These are phyloP conservation scores for Colletotrichum tofieldiae DNA, from an alignment of 2,329 filamentous ascomycete genomes.

Conservation along the genomic window DNA sequence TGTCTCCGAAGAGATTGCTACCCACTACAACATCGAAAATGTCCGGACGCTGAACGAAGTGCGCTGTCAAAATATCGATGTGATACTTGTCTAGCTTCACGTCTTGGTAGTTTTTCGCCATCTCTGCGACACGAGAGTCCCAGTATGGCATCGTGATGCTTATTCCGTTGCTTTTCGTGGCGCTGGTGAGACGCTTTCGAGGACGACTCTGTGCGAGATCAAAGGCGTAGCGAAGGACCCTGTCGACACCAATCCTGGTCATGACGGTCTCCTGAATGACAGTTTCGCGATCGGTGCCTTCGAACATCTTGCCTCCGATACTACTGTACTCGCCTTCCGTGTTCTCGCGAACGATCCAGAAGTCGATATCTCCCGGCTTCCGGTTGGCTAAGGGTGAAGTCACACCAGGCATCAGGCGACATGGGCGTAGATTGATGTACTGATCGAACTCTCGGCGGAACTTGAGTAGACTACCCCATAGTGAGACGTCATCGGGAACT, in stretches of 20 bases:
- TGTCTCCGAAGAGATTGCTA: slow-evolving; percentile 75
- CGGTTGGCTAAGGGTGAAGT: slow-evolving; percentile 70
- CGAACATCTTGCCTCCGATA: slow-evolving; percentile 74
- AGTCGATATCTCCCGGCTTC: slow-evolving; percentile 70
- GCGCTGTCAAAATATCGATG: slow-evolving; percentile 77
- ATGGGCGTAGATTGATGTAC: slow-evolving; percentile 77
- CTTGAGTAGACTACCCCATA: slow-evolving; percentile 76
- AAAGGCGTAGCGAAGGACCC: slow-evolving; percentile 76
- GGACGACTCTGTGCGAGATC: slow-evolving; percentile 71
- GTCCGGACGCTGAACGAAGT: slow-evolving; percentile 74
- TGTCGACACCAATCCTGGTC: slow-evolving; percentile 71
- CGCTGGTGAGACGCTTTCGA: slow-evolving; percentile 72
- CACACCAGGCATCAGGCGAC: slow-evolving; percentile 72
- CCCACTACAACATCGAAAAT: slow-evolving; percentile 75
- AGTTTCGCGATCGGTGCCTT: slow-evolving; percentile 71
- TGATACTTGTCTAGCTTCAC: slow-evolving; percentile 77
- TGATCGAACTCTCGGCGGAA: slow-evolving; percentile 77
- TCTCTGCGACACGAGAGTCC: slow-evolving; percentile 73
- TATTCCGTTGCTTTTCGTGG: slow-evolving; percentile 78
- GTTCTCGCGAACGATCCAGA: slow-evolving; percentile 78
- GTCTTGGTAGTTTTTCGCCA: slow-evolving; percentile 72
- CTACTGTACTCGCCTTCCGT: slow-evolving; percentile 78
- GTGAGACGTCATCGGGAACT: slow-evolving; percentile 76
- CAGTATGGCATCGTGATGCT: slow-evolving; percentile 78
- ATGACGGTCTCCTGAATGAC: slow-evolving; percentile 77